Evolutionary conservation across 2,329 filamentous ascomycete species (phyloP).

Genomic region (Phaeosphaeriaceae sp.): DNA sequence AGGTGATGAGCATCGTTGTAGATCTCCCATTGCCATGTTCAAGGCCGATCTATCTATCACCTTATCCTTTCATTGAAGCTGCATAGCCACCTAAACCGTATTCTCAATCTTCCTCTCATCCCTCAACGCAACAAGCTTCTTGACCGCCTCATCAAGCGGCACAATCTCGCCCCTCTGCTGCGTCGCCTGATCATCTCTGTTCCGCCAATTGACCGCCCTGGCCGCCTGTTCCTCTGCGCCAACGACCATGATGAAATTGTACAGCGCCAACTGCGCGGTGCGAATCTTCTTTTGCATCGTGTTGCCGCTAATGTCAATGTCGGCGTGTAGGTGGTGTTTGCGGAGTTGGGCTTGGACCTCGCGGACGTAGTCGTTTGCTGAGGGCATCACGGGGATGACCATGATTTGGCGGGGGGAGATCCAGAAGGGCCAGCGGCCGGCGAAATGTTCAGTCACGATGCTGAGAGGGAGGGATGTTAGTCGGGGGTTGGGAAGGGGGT

Average conservation of each 20-base stretch:
- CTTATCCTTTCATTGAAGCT: too few species aligned
- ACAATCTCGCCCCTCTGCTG: slow-evolving; percentile 68
- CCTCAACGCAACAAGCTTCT: slow-evolving; percentile 57
- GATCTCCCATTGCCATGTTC: too few species aligned
- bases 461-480: slow-evolving; percentile 27
- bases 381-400: slow-evolving; percentile 77
- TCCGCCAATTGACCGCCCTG: slow-evolving; percentile 67
- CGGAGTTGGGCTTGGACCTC: slow-evolving; percentile 75
- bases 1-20: too few species aligned
- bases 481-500: slow-evolving; percentile 3
- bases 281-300: slow-evolving; percentile 91
- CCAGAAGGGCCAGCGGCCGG: slow-evolving; percentile 90
- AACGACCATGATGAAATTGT: slow-evolving; percentile 82
- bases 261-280: slow-evolving; percentile 78
- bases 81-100: slow-evolving; percentile 2
- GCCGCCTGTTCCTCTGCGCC: slow-evolving; percentile 67
- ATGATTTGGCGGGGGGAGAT: slow-evolving; percentile 81
- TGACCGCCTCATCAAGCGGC: slow-evolving; percentile 64
- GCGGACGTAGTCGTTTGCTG: slow-evolving; percentile 72
- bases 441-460: slow-evolving; percentile 84
- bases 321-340: slow-evolving; percentile 71
- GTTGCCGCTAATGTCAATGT: slow-evolving; percentile 75
- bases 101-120: slow-evolving; percentile 51
- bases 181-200: slow-evolving; percentile 66
- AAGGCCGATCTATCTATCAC: too few species aligned